Evolutionary conservation across 176 grass and related monocot genomes (phyloP), one percentile per base, ranked within the genome.

Genomic region (Panicum miliaceum): DNA sequence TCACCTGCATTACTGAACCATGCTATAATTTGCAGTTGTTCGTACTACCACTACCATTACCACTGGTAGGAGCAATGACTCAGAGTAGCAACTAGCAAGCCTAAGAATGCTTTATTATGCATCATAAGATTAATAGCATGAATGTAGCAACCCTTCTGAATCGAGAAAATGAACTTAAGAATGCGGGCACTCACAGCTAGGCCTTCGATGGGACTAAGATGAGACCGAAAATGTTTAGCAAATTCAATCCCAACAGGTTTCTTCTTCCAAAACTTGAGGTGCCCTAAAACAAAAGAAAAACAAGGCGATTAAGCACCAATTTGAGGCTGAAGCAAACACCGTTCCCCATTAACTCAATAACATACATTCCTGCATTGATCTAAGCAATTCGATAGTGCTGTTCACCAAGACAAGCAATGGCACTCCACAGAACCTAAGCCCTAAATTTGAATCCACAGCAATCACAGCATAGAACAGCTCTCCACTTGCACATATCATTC

Each of bases 221-320:
- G 93, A 79, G 96, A 96, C 71, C 89, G 87, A 48, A 99, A 99
- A 85, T 99, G 96, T 81, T 99, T 99, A 71, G 96, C 96, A 78
- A 99, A 99, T 87, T 99, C 96, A 26, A 99, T 87, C 61, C 96
- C 93, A 15, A 70, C 4, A 4, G 93, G 85, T 70, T 96, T 99
- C 88, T 99, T 96, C 89, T 96, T 99, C 96, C 96, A 99, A 70
- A 99, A 99, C 77, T 99, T 99, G 22, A 99, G 63, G 80, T 99
- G 93, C 0, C 96, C 96, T 95, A 19, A 7, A 84, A 62, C 71
- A 76, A 57, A 73, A 59, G 13, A 47, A 81, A 75, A 68, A 3
- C 1, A 59, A 41, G 23, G 0, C 34, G 12, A 64, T 75, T 58
- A 81, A 87, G 4, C 47, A 36, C 60, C 20, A 22, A 22, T 41